These are phyloP conservation scores for Cladophialophora bantiana DNA, from an alignment of 2,329 filamentous ascomycete genomes.

Conservation along the genomic window DNA sequence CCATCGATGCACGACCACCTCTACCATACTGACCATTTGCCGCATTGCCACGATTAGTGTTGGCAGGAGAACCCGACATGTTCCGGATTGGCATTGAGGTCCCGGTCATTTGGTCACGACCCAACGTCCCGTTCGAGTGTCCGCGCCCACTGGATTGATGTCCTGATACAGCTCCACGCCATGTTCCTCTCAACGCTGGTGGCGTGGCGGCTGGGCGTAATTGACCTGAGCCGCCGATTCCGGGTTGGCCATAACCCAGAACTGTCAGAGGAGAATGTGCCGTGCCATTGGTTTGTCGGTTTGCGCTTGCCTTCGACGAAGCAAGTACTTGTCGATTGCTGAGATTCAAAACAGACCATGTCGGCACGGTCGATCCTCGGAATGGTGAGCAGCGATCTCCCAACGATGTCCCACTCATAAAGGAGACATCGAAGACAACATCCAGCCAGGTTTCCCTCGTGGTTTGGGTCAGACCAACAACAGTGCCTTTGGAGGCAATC, in stretches of 20 bases:
- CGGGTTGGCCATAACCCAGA: slow-evolving; percentile 63
- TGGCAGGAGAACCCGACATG: slow-evolving; percentile 23
- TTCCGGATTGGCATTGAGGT: slow-evolving; percentile 35
- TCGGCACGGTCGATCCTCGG: slow-evolving; percentile 88
- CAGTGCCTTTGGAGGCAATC: slow-evolving; percentile 87
- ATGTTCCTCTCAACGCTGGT: slow-evolving; percentile 65
- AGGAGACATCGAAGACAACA: slow-evolving; percentile 89
- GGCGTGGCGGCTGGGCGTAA: slow-evolving; percentile 63
- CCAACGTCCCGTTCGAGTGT: slow-evolving; percentile 38
- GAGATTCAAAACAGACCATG: slow-evolving; percentile 87
- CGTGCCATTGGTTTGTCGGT: slow-evolving; percentile 58
- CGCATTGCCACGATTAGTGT: slow-evolving; percentile 26
- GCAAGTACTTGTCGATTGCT: slow-evolving; percentile 81
- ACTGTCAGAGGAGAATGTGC: slow-evolving; percentile 61
- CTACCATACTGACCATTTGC: slow-evolving; percentile 18
- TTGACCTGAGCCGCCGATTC: slow-evolving; percentile 67
- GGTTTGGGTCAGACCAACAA: slow-evolving; percentile 92
- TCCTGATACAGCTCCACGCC: slow-evolving; percentile 63
- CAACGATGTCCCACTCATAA: slow-evolving; percentile 96
- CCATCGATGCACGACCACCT: slow-evolving; percentile 31
- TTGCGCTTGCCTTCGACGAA: slow-evolving; percentile 50
- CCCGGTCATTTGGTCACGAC: slow-evolving; percentile 27
- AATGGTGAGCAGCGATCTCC: slow-evolving; percentile 91
- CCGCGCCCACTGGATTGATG: slow-evolving; percentile 46
- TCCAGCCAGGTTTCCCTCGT: slow-evolving; percentile 83